These are phyloP conservation scores for Phytophthora vignae DNA, from an alignment of 352 stramenopile species.

Conservation along the genomic window DNA sequence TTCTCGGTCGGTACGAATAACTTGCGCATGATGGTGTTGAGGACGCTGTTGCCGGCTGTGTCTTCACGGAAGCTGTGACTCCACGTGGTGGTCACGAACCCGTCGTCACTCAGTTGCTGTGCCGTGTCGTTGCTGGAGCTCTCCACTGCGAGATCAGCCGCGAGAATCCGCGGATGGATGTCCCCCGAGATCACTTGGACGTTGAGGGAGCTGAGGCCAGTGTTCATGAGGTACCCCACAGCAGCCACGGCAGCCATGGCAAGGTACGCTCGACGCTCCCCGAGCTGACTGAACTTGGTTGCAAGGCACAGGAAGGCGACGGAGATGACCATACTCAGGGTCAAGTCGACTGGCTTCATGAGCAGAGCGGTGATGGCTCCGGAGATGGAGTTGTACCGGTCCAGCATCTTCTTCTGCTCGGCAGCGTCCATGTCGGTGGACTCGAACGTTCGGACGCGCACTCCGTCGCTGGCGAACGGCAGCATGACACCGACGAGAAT, in stretches of 20 bases:
- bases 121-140: neutral
- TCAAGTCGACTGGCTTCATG: constrained; percentile 21
- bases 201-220: constrained; percentile 24
- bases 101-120: neutral
- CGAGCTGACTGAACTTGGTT: constrained; percentile 9
- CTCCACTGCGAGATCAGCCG: constrained; percentile 12
- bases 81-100: constrained; percentile 1
- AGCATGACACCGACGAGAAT: constrained; percentile 4
- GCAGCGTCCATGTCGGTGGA: constrained; percentile 14
- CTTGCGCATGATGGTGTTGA: constrained; percentile 4
- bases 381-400: constrained; percentile 22
- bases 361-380: constrained; percentile 7
- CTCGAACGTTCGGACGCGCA: constrained; percentile 12
- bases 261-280: constrained; percentile 9
- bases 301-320: constrained; percentile 16
- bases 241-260: constrained; percentile 9
- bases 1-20: constrained; percentile 3
- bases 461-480: constrained; percentile 11
- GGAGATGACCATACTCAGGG: constrained; percentile 23
- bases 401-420: constrained; percentile 16
- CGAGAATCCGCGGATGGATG: constrained; percentile 6
- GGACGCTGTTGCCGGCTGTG: neutral
- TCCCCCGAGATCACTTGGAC: constrained; percentile 17
- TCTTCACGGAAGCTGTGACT: constrained; percentile 2
- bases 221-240: constrained; percentile 27